Evolutionary conservation across 331 rosid genomes (phyloP).

Genomic region (Pyrus hybrid): DNA sequence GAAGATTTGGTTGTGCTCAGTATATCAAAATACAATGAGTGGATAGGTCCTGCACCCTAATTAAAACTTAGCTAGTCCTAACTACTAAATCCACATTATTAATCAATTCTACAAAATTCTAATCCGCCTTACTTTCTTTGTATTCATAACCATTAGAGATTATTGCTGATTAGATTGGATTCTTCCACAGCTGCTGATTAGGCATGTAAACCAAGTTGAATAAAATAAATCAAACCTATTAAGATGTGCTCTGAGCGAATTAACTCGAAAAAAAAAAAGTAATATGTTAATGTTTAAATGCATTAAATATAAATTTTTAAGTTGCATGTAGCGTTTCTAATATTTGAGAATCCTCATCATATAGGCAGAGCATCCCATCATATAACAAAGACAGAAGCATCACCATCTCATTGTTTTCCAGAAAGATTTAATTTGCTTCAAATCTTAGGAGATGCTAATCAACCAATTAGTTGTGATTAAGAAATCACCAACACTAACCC

Average conservation of each 20-base stretch:
- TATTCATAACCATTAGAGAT: not conserved
- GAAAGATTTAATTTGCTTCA: conserved; percentile 16
- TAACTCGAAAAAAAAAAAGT: not conserved
- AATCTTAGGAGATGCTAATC: conserved; percentile 23
- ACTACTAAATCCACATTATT: not conserved
- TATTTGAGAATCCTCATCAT: not conserved
- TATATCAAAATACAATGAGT: not conserved
- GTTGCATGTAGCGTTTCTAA: not conserved
- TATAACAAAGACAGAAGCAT: conserved; percentile 9
- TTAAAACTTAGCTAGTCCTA: not conserved
- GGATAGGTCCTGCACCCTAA: not conserved
- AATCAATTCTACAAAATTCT: not conserved
- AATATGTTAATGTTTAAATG: not conserved
- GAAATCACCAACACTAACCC: conserved; percentile 21
- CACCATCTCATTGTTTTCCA: conserved; percentile 8
- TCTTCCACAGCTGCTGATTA: not conserved
- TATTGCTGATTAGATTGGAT: not conserved
- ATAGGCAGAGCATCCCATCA: not conserved
- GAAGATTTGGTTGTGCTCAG: not conserved
- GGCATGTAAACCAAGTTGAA: not conserved
- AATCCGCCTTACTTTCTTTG: not conserved
- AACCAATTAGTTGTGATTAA: conserved; percentile 17
- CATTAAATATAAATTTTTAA: not conserved
- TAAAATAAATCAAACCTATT: not conserved
- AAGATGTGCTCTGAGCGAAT: not conserved